A percentile compares a stretch with the other conserved stretches of the same genome.
Conservation (phyloP, 2,329 filamentous ascomycete genomes). For the Pyricularia grisea region DNA sequence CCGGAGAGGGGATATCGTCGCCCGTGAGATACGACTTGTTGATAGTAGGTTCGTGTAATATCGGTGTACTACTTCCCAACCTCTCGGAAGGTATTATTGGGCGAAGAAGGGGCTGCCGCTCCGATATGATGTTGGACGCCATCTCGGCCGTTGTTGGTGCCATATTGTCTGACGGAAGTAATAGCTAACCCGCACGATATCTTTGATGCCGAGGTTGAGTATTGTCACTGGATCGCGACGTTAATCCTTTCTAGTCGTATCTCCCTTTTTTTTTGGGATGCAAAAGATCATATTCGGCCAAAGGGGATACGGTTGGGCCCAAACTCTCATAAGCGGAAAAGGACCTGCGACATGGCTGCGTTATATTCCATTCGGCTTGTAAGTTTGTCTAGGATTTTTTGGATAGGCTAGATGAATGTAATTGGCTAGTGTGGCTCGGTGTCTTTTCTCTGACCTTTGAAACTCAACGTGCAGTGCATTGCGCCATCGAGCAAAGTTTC, state of each 20-base stretch:
- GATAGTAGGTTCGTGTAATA: neutral
- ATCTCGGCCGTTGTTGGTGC: too few relatives aligned
- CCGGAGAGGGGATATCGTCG: neutral
- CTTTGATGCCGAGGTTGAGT: neutral
- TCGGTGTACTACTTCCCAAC: neutral
- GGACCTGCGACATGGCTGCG: neutral
- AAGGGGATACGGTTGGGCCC: neutral
- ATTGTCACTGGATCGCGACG: too few relatives aligned
- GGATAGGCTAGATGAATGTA: too few relatives aligned
- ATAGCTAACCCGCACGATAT: neutral
- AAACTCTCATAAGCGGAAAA: neutral
- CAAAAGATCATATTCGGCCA: too few relatives aligned
- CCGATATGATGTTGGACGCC: neutral
- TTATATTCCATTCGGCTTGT: neutral
- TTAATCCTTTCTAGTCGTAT: too few relatives aligned
- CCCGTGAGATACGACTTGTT: neutral
- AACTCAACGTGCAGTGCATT: neutral
- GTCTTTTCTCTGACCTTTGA: neutral
- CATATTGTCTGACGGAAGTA: neutral
- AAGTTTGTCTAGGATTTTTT: neutral
- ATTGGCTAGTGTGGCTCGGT: neutral
- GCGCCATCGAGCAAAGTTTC: neutral
- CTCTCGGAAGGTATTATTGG: neutral
- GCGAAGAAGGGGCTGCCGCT: neutral
- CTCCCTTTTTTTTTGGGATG: too few relatives aligned